phyloP scores from a whole-genome alignment of 495 filamentous ascomycete species.

The Haplographium delicatum region DNA sequence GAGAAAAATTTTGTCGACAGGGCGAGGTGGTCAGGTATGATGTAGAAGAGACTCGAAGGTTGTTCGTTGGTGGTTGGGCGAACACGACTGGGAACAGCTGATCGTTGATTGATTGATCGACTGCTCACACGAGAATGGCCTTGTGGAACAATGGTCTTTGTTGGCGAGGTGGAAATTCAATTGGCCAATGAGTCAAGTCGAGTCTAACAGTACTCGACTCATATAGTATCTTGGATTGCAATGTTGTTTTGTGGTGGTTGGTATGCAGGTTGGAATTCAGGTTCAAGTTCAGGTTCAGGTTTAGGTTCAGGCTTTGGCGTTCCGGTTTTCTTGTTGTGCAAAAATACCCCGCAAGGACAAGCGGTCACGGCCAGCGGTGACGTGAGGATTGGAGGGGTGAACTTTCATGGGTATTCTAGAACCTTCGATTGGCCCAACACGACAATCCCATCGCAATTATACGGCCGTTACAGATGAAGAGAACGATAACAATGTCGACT shows the following conservation, averaged over 20 bases:
- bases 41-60: conserved; percentile 3
- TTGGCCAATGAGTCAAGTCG: conserved; percentile 11
- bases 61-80: background rate
- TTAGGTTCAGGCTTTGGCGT: background rate
- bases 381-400: background rate
- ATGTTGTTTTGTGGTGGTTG: background rate
- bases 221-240: background rate
- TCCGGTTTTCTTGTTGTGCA: too few relatives aligned
- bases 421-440: background rate
- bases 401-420: background rate
- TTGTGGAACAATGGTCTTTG: background rate
- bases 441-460: too few relatives aligned
- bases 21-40: too few relatives aligned
- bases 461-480: too few relatives aligned
- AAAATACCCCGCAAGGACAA: background rate
- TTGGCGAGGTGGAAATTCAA: background rate
- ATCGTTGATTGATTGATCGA: conserved; percentile 14
- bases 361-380: background rate
- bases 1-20: background rate
- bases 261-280: background rate
- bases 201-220: background rate
- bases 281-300: background rate
- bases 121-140: too few relatives aligned
- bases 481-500: too few relatives aligned
- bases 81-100: conserved; percentile 10